phyloP scores from a whole-genome alignment of 768 basidiomycete species.

The Suillus lakei region DNA sequence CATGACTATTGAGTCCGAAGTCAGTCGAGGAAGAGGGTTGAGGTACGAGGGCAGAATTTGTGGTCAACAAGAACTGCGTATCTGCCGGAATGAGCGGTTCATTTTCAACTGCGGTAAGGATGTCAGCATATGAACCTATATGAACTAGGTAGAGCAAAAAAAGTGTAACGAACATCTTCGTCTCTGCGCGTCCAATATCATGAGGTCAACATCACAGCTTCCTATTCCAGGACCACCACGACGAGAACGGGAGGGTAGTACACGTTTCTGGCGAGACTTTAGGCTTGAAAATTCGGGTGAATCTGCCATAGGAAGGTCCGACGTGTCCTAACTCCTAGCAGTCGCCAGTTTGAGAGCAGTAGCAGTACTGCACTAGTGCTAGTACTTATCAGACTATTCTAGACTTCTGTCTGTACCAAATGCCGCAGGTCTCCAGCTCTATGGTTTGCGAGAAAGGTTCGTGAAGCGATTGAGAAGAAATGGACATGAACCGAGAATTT shows the following conservation, averaged over 20 bases:
- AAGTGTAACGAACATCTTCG: constrained; percentile 63
- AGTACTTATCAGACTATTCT: neutral
- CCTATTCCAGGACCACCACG: constrained; percentile 84
- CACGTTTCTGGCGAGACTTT: constrained; percentile 69
- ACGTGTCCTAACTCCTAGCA: constrained; percentile 1
- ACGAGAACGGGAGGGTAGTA: constrained; percentile 80
- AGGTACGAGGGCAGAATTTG: constrained; percentile 60
- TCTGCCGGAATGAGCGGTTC: constrained; percentile 71
- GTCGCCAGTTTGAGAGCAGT: neutral
- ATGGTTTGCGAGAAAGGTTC: neutral
- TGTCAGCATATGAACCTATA: constrained; percentile 24
- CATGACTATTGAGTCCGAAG: constrained; percentile 56
- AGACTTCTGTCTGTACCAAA: neutral
- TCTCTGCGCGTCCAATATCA: constrained; percentile 83
- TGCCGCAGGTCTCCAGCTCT: neutral
- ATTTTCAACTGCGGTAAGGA: constrained; percentile 58
- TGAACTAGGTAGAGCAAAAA: constrained; percentile 10
- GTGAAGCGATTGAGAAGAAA: neutral
- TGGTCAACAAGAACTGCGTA: constrained; percentile 75
- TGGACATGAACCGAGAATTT: constrained; percentile 1
- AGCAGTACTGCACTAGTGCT: neutral
- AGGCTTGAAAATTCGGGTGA: constrained; percentile 37
- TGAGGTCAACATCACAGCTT: constrained; percentile 75
- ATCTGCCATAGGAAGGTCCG: constrained; percentile 39
- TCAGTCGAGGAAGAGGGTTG: constrained; percentile 41